A percentile compares a stretch with the other conserved stretches of the same genome.
Evolutionary conservation across 257 asterid species (phyloP).

Genomic region (Forsythia viridissima): DNA sequence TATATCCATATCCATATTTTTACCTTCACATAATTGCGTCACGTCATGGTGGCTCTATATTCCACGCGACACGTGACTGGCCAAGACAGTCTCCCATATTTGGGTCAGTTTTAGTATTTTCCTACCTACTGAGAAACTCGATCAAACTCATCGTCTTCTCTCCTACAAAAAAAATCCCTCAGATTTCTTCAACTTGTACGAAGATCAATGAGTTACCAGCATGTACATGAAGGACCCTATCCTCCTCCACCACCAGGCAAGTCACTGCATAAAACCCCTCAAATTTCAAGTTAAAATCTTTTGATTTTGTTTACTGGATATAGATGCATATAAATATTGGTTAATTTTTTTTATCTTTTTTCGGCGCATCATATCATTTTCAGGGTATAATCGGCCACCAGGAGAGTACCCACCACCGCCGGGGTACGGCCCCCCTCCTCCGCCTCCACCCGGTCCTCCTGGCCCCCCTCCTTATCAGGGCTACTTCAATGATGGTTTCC

Average conservation of each 20-base stretch:
- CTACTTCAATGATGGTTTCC: slow-evolving; percentile 35
- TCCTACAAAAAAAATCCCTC: background rate
- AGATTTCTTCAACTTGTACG: background rate
- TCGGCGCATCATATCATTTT: background rate
- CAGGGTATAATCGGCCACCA: slow-evolving; percentile 30
- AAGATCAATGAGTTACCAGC: slow-evolving; percentile 33
- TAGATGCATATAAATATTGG: background rate
- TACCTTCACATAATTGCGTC: background rate
- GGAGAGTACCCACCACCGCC: slow-evolving; percentile 19
- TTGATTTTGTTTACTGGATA: background rate
- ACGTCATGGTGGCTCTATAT: background rate
- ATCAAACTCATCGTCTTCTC: background rate
- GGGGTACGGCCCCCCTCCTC: slow-evolving; percentile 28
- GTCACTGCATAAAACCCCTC: background rate
- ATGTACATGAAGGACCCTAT: slow-evolving; percentile 38
- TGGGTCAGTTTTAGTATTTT: too few relatives aligned
- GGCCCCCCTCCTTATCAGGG: slow-evolving; percentile 38
- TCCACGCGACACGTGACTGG: background rate
- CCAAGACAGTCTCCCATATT: background rate
- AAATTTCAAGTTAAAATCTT: background rate
- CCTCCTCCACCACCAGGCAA: slow-evolving; percentile 38
- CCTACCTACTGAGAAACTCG: background rate
- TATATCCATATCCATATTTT: background rate
- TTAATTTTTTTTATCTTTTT: background rate
- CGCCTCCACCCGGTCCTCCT: slow-evolving; percentile 15